Percentiles rank a stretch among this genome's conserved stretches.
Evolutionary conservation across 768 basidiomycete genomes (phyloP).

Genomic region (Russula brevipes): DNA sequence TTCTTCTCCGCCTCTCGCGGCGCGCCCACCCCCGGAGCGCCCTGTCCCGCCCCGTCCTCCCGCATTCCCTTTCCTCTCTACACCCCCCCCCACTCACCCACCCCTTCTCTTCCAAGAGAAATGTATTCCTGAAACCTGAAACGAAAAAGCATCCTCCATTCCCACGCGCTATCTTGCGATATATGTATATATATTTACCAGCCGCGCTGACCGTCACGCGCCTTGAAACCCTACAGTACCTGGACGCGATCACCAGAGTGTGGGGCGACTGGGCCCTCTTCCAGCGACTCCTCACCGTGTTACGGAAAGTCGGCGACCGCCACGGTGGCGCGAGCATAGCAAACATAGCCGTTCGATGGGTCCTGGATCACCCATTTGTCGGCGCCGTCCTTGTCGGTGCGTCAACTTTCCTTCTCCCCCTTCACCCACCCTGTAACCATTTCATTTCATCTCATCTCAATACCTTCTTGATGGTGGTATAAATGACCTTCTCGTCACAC

Average conservation of each 20-base stretch:
- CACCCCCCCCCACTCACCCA: too few relatives aligned
- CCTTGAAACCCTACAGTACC: slow-evolving; percentile 48
- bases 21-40: too few relatives aligned
- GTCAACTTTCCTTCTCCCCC: slow-evolving; percentile 7
- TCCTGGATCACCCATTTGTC: slow-evolving; percentile 70
- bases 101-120: too few relatives aligned
- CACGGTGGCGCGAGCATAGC: slow-evolving; percentile 64
- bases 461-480: background rate
- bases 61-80: too few relatives aligned
- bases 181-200: too few relatives aligned
- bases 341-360: slow-evolving; percentile 79
- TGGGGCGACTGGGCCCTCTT: slow-evolving; percentile 80
- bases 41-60: too few relatives aligned
- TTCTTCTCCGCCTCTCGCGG: background rate
- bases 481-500: too few relatives aligned
- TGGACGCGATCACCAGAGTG: slow-evolving; percentile 72
- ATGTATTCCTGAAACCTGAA: too few relatives aligned
- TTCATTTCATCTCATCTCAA: background rate
- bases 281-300: slow-evolving; percentile 54
- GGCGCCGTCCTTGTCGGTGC: slow-evolving; percentile 76
- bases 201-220: too few relatives aligned
- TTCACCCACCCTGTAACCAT: background rate
- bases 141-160: too few relatives aligned
- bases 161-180: too few relatives aligned
- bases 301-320: slow-evolving; percentile 61